Percentiles rank a stretch among this genome's conserved stretches.
These are phyloP conservation scores for Syzygium malaccense DNA, from an alignment of 441 rosid genomes.

Conservation along the genomic window DNA sequence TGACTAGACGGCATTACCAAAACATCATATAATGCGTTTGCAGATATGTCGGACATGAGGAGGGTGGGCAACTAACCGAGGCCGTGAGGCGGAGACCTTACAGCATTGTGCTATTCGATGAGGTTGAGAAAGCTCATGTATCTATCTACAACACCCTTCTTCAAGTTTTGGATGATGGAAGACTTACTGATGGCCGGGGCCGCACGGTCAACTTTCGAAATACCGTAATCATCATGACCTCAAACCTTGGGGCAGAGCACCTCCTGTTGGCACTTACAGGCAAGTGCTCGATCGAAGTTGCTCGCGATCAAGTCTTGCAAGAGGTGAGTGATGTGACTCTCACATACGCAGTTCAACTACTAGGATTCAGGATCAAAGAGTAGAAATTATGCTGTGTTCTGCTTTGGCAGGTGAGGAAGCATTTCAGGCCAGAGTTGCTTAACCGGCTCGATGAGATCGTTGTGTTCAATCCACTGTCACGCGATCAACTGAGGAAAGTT, in stretches of 20 bases:
- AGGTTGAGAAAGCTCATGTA: slow-evolving; percentile 87
- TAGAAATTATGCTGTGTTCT: background rate
- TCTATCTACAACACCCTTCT: slow-evolving; percentile 82
- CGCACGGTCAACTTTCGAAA: slow-evolving; percentile 76
- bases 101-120: slow-evolving; percentile 77
- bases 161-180: slow-evolving; percentile 87
- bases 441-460: slow-evolving; percentile 84
- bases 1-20: background rate
- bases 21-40: background rate
- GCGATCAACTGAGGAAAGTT: slow-evolving; percentile 74
- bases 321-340: slow-evolving; percentile 32
- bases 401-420: slow-evolving; percentile 49
- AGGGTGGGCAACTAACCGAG: slow-evolving; percentile 95
- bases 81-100: slow-evolving; percentile 89
- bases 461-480: slow-evolving; percentile 81
- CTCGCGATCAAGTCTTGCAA: slow-evolving; percentile 70
- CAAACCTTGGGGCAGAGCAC: slow-evolving; percentile 91
- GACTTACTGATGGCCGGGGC: slow-evolving; percentile 86
- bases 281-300: slow-evolving; percentile 67
- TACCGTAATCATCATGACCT: slow-evolving; percentile 78
- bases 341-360: background rate
- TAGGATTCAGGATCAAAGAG: background rate
- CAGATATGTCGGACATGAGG: slow-evolving; percentile 92
- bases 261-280: slow-evolving; percentile 67
- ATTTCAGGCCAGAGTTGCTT: slow-evolving; percentile 81